Base-by-base conservation (phyloP, 176 grass and related monocot genomes). In the Themeda triandra region DNA sequence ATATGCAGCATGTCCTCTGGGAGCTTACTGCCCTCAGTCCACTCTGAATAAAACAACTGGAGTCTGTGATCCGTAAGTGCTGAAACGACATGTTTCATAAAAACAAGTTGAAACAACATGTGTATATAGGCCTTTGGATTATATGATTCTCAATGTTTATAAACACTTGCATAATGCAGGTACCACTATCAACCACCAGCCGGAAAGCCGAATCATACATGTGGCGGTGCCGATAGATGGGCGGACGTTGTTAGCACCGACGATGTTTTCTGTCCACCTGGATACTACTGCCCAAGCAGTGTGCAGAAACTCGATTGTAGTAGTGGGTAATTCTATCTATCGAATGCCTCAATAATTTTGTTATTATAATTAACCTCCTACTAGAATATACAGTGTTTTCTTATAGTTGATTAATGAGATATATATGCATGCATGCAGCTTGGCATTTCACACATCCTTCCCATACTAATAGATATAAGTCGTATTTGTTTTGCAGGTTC, bases 1-100 rank as follows among this genome's bases (percentile, higher is more conserved):
- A 11, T 63, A 13, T 84, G 90, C 86, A 97, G 95, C 95, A n/a
- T 98, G 95, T 80, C 92, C 95, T 49, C 46, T 98, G 63, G 95
- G 95, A 65, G 84, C 92, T 68, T 98, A 95, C 85, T 98, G 95
- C 46, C 95, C 95, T 27, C 40, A 69, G 30, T 86, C 92, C 51
- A 90, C 69, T 33, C 69, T 98, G 60, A 98, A 98, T 86, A 88
- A 86, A 69, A 90, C 91, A 44, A 95, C 89, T 0, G 88, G 95
- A 84, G 66, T 98, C 27, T 98, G 95, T 76, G 95, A 98, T 78
- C 95, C 95, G 95, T 98, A 90, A 94, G 92, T 63, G n/a, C n/a
- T 39, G 7, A 56, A 56, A 56, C 8, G 9, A 23, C 51, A 54
- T 54, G 19, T 21, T n/a, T n/a, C n/a, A n/a, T n/a, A n/a, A n/a